Evolutionary conservation across 108 stramenopile species (phyloP).

Genomic region (Skeletonema menzelii): DNA sequence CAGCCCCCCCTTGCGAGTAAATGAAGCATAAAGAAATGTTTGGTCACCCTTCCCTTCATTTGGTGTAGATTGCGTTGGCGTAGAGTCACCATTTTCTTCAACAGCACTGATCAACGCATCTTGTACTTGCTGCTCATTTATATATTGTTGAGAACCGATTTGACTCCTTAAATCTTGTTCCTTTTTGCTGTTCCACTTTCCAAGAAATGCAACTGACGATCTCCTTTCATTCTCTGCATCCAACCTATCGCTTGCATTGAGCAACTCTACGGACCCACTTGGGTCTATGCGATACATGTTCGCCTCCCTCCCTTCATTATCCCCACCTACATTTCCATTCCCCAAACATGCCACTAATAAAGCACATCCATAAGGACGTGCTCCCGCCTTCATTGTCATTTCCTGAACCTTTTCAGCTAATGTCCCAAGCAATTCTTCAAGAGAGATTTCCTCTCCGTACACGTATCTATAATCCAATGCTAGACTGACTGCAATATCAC

Average conservation of each 20-base stretch:
- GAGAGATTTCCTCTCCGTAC: slow-evolving; percentile 67
- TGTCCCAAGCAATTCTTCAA: slow-evolving; percentile 64
- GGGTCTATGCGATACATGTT: slow-evolving; percentile 75
- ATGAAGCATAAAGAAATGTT: slow-evolving; percentile 33
- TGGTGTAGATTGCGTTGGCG: neutral
- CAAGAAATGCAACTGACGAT: slow-evolving; percentile 24
- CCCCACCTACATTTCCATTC: slow-evolving; percentile 1
- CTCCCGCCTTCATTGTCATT: slow-evolving; percentile 79
- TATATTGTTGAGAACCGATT: slow-evolving; percentile 1
- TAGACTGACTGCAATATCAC: slow-evolving; percentile 62
- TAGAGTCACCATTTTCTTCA: neutral
- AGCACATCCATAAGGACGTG: slow-evolving; percentile 74
- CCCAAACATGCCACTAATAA: slow-evolving; percentile 62
- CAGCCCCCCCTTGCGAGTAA: slow-evolving; percentile 26
- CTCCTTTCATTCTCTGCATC: neutral
- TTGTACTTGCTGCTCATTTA: slow-evolving; percentile 26
- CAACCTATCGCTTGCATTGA: slow-evolving; percentile 5
- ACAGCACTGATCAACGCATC: slow-evolving; percentile 9
- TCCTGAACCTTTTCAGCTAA: slow-evolving; percentile 70
- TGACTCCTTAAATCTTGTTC: slow-evolving; percentile 7
- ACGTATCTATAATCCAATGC: slow-evolving; percentile 74
- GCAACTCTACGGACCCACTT: slow-evolving; percentile 54
- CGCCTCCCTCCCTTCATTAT: slow-evolving; percentile 6
- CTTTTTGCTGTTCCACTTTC: slow-evolving; percentile 34
- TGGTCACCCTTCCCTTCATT: neutral